phyloP scores from a whole-genome alignment of 2,329 filamentous ascomycete genomes.

The Fusarium stilboides region DNA sequence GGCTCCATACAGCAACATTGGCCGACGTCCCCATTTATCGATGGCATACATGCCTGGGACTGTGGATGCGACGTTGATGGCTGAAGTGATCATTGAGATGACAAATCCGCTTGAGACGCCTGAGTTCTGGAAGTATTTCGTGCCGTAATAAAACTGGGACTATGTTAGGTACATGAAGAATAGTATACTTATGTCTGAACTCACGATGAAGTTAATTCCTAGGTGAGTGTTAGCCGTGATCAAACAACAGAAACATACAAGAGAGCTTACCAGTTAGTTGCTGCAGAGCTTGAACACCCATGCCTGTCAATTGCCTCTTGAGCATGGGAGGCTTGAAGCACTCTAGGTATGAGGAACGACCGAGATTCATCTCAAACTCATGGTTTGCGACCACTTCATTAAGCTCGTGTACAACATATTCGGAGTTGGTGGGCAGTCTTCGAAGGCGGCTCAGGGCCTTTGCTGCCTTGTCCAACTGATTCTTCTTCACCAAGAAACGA shows the following conservation, averaged over 20 bases:
- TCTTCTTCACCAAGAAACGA: conserved; percentile 76
- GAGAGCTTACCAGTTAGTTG: conserved; percentile 50
- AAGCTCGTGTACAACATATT: conserved; percentile 59
- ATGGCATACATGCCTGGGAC: conserved; percentile 57
- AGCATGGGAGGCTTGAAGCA: conserved; percentile 67
- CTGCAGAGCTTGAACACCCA: conserved; percentile 71
- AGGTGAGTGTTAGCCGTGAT: no score
- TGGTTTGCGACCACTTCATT: conserved; percentile 75
- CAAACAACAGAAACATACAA: no score
- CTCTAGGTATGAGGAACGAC: conserved; percentile 64
- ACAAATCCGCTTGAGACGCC: conserved; percentile 56
- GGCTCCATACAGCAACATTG: conserved; percentile 76
- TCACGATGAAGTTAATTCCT: conserved; percentile 14
- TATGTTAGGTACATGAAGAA: conserved; percentile 22
- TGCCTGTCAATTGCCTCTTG: conserved; percentile 77
- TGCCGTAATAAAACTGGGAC: conserved; percentile 57
- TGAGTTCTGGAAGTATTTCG: conserved; percentile 58
- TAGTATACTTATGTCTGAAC: not conserved
- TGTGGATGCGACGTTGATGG: conserved; percentile 58
- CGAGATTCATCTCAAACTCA: conserved; percentile 72
- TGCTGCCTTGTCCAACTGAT: conserved; percentile 46
- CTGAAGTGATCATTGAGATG: conserved; percentile 58
- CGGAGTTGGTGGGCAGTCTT: not conserved
- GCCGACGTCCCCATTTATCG: conserved; percentile 63
- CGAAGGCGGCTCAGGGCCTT: conserved; percentile 1